Base-by-base conservation (phyloP, 768 basidiomycete species). In the Rhodotorula babjevae region DNA sequence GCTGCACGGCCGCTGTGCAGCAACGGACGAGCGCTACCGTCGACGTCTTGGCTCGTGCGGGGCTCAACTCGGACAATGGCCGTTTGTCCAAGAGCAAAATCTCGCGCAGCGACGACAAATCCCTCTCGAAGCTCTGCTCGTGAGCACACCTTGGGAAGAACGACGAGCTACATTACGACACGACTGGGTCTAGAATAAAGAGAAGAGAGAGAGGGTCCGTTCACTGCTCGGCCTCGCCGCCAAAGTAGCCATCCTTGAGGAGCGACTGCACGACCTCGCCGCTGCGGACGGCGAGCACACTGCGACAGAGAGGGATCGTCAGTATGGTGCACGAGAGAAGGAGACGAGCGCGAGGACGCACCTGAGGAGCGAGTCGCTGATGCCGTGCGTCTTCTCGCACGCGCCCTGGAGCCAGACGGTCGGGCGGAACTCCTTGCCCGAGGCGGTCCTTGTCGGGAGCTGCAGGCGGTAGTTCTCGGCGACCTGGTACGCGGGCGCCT, bases 301-400 rank as follows among this genome's bases (percentile, higher is more conserved):
- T 70, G 69, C 47, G 14, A 36, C 3, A 40, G 15, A 42, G 36
- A 27, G 14, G 14, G 33, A 40, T 1, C 23, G 18, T 63, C 62
- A 49, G 47, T 7, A 25, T 21, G 1, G 29, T 3, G 23, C 9
- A 23, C 1, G 27, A 46, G n/a, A n/a, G 44, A 14, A 64, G 47
- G 23, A 40, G 52, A 9, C 0, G 40, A 31, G 31, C 6, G 8
- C 27, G 53, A 19, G 50, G 57, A 57, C 73, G 31, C n/a, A 74
- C 73, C 64, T 86, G 69, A 86, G 76, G 29, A 87, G 76, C 19
- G 85, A 85, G 70, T 86, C 82, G 58, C 80, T 80, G 62, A 83
- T 75, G 7, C 82, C 82, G 61, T 83, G 82, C 18, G 82, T 82
- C 61, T 80, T 78, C 71, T 83, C 82, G 46, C 79, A 79, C 64